These are phyloP conservation scores for Cruciata laevipes DNA, from an alignment of 257 asterid species.

Conservation along the genomic window DNA sequence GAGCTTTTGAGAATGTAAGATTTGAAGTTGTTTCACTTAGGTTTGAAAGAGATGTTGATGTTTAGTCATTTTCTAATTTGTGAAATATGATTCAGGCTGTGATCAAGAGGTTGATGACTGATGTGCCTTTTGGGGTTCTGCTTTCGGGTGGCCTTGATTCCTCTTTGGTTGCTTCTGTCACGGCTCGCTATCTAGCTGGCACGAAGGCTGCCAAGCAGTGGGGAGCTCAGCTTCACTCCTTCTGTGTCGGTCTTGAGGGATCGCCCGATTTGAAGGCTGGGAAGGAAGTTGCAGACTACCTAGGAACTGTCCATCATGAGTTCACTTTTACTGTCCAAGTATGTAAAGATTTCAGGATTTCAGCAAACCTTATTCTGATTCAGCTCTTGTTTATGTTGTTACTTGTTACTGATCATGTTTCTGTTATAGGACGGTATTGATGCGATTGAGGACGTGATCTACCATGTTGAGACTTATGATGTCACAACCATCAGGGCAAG, in stretches of 20 bases:
- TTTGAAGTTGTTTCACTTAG: neutral
- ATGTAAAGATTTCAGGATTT: neutral
- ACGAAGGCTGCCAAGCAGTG: slow-evolving; percentile 83
- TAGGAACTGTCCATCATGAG: slow-evolving; percentile 96
- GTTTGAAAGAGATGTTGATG: neutral
- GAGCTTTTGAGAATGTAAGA: slow-evolving; percentile 80
- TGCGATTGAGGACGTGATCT: slow-evolving; percentile 95
- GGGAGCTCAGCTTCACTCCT: slow-evolving; percentile 96
- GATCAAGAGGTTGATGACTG: slow-evolving; percentile 88
- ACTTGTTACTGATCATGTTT: neutral
- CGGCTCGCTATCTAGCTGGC: slow-evolving; percentile 82
- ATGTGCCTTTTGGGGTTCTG: slow-evolving; percentile 95
- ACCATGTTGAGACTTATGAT: slow-evolving; percentile 88
- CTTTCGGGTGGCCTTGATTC: slow-evolving; percentile 98
- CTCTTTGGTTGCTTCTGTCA: slow-evolving; percentile 79
- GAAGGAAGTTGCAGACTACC: slow-evolving; percentile 90
- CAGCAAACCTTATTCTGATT: neutral
- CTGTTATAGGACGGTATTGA: slow-evolving; percentile 77
- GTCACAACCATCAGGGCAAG: slow-evolving; percentile 96
- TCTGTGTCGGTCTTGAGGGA: slow-evolving; percentile 98
- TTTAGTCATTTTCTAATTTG: neutral
- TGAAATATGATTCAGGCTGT: slow-evolving; percentile 59
- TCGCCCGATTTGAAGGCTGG: slow-evolving; percentile 95
- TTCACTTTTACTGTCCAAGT: slow-evolving; percentile 94
- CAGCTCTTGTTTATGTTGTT: neutral